Percentiles rank a stretch among this genome's conserved stretches.
phyloP scores from a whole-genome alignment of 106 monocot genomes.

The Cymbidium sinense region DNA sequence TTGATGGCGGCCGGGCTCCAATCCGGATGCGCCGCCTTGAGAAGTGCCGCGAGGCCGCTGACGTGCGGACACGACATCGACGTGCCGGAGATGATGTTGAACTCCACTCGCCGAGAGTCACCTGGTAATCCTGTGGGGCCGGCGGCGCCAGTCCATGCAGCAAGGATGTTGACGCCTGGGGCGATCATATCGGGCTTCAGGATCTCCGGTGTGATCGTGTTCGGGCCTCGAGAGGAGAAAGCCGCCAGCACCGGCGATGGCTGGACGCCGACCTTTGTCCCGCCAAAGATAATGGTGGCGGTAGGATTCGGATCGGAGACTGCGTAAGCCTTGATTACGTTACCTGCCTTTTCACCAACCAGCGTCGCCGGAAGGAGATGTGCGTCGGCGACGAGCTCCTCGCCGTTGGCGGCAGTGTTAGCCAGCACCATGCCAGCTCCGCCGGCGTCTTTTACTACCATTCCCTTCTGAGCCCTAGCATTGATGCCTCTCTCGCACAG shows the following conservation, averaged over 20 bases:
- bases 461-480: constrained; percentile 82
- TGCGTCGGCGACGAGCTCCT: constrained; percentile 95
- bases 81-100: constrained; percentile 97
- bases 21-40: constrained; percentile 61
- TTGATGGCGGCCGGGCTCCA: constrained; percentile 79
- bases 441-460: constrained; percentile 73
- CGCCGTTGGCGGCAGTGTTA: constrained; percentile 82
- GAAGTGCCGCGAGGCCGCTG: constrained; percentile 83
- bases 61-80: constrained; percentile 99
- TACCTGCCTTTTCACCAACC: constrained; percentile 64
- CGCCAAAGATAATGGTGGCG: constrained; percentile 56
- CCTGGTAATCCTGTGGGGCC: constrained; percentile 70
- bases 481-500: constrained; percentile 87
- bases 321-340: constrained; percentile 48
- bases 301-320: constrained; percentile 46
- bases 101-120: constrained; percentile 57
- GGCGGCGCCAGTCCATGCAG: constrained; percentile 71
- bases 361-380: constrained; percentile 76
- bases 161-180: constrained; percentile 93
- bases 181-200: constrained; percentile 94
- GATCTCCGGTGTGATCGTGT: constrained; percentile 62
- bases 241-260: constrained; percentile 96
- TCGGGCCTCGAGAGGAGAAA: constrained; percentile 97
- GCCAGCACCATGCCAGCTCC: constrained; percentile 82
- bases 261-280: constrained; percentile 61